Evolutionary conservation across 1,139 yeast species (phyloP).

Genomic region (Yamadazyma songkhlaensis): DNA sequence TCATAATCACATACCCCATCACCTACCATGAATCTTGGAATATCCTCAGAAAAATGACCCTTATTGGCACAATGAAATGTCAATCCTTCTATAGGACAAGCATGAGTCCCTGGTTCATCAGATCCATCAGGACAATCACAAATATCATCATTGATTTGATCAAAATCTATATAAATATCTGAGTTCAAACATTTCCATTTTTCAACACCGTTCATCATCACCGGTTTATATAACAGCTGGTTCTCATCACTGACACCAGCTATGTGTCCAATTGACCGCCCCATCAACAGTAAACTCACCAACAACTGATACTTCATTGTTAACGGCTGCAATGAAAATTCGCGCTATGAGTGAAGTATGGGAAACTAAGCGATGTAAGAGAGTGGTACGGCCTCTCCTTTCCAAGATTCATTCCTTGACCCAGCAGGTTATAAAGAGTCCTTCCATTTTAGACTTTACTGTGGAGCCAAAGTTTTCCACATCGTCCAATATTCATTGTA

Average conservation of each 20-base stretch:
- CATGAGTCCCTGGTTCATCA: slow-evolving; percentile 95
- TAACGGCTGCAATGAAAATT: neutral
- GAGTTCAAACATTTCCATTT: slow-evolving; percentile 76
- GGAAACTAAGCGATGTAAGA: slow-evolving; percentile 23
- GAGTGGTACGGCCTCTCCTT: slow-evolving; percentile 36
- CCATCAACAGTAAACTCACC: neutral
- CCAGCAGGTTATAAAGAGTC: slow-evolving; percentile 15
- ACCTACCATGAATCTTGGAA: slow-evolving; percentile 64
- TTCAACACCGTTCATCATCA: slow-evolving; percentile 24
- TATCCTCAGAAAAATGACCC: slow-evolving; percentile 59
- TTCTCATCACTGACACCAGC: slow-evolving; percentile 36
- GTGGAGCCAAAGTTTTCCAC: neutral
- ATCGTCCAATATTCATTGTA: slow-evolving; percentile 7
- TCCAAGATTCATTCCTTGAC: slow-evolving; percentile 35
- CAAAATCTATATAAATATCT: slow-evolving; percentile 52
- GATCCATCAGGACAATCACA: slow-evolving; percentile 99
- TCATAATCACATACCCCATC: slow-evolving; percentile 95
- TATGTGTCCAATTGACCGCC: slow-evolving; percentile 7
- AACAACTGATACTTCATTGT: neutral
- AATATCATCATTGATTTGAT: slow-evolving; percentile 78
- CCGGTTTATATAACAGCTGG: slow-evolving; percentile 54
- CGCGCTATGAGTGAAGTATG: slow-evolving; percentile 2
- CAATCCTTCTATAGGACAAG: slow-evolving; percentile 53
- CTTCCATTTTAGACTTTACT: slow-evolving; percentile 5
- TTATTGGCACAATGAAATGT: slow-evolving; percentile 73